These are phyloP conservation scores for Euphorbia peplus DNA, from an alignment of 345 rosid species.

Conservation along the genomic window DNA sequence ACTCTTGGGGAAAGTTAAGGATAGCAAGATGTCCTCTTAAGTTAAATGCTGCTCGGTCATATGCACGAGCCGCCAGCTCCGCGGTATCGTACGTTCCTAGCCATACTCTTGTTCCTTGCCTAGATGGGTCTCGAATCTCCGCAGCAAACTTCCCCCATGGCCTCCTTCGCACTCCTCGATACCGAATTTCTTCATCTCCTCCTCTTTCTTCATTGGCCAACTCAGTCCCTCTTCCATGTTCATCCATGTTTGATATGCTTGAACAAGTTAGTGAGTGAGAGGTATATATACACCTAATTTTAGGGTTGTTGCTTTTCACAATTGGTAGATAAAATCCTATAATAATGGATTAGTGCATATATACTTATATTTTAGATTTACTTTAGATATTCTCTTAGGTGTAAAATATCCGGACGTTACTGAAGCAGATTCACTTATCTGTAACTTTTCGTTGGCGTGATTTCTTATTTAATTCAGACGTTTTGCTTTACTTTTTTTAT, in stretches of 20 bases:
- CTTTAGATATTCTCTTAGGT: too few relatives aligned
- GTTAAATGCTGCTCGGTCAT: constrained; percentile 75
- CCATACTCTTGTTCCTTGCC: constrained; percentile 75
- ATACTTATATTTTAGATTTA: too few relatives aligned
- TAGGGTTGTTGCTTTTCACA: neutral
- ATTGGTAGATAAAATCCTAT: neutral
- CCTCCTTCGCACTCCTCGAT: constrained; percentile 71
- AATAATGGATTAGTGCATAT: neutral
- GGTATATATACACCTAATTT: neutral
- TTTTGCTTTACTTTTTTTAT: too few relatives aligned
- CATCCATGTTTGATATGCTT: constrained; percentile 5
- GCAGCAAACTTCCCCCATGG: constrained; percentile 95
- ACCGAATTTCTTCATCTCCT: constrained; percentile 43
- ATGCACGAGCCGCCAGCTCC: constrained; percentile 84
- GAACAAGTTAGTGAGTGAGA: too few relatives aligned
- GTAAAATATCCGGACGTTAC: too few relatives aligned
- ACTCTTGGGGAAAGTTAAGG: constrained; percentile 80
- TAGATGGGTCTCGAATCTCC: constrained; percentile 71
- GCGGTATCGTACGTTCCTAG: constrained; percentile 85
- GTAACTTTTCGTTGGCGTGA: too few relatives aligned
- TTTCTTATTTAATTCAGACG: too few relatives aligned
- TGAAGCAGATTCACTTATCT: too few relatives aligned
- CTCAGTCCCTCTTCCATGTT: constrained; percentile 13
- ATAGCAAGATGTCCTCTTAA: constrained; percentile 73
- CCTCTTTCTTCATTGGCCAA: constrained; percentile 8